Base-by-base conservation (phyloP, 345 rosid species). In the Isatis tinctoria region DNA sequence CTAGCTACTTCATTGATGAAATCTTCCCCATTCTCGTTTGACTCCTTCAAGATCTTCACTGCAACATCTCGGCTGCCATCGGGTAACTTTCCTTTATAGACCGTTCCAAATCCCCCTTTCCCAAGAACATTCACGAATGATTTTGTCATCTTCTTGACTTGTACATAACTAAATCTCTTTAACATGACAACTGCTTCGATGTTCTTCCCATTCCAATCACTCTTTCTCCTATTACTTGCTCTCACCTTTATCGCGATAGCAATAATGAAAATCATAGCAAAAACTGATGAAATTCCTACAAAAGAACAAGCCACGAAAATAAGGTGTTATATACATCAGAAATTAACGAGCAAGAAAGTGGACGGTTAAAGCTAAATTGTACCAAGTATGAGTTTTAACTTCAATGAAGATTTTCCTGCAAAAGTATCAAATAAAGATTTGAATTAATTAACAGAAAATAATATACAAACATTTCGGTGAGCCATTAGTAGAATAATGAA, bases 141-240 rank as follows among this genome's bases (percentile, higher is more conserved):
- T 44, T 57, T 74, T 39, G 84, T 81, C 77, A 78, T 81, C 70
- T 70, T 81, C 78, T 71, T 81, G 28, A 78, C 65, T 57, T 81
- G 61, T 13, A 5, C 51, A 67, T 79, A 78, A 1, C 64, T 65
- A 27, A 60, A 78, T 22, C 72, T 58, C 36, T 74, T 78, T 4
- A 77, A 60, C 59, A 74, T 65, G 7, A 65, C 58, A 56, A 74
- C 39, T 10, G 57, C 39, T 36, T 74, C 58, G 0, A 74, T 65
- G 47, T 74, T 62, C 14, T 62, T 52, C 52, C 16, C 52, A 62
- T 62, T 30, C 69, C 1, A 3, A 40, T 72, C 69, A 51, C 54
- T 72, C 26, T 62, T 72, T 39, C 69, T 28, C 69, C 16, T 20
- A 1, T 40, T 14, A 18, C 24, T 62, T 51, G 17, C 69, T 52